Percentiles rank a stretch among this genome's conserved stretches.
These are phyloP conservation scores for Eucalyptus curtisii DNA, from an alignment of 345 rosid genomes.

Conservation along the genomic window DNA sequence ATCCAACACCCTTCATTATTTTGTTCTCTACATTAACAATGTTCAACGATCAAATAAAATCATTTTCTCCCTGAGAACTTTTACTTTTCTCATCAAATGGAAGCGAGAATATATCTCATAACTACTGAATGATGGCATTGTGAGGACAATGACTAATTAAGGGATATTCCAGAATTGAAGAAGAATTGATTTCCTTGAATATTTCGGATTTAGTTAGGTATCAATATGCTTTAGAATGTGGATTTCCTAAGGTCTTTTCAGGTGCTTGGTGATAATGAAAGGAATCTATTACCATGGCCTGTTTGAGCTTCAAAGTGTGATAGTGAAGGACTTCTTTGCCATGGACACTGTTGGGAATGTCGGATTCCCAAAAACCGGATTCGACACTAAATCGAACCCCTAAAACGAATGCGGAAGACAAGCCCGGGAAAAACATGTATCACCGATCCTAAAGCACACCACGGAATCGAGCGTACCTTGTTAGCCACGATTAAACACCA, in stretches of 20 bases:
- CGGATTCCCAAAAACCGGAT: too few species aligned
- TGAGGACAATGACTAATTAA: too few species aligned
- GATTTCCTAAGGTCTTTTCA: background rate
- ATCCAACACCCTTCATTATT: background rate
- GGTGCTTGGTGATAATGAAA: background rate
- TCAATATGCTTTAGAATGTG: background rate
- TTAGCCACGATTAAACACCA: too few species aligned
- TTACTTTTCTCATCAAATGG: background rate
- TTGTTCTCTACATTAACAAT: background rate
- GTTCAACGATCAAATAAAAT: background rate
- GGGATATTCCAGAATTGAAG: background rate
- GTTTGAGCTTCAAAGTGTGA: background rate
- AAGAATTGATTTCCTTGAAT: background rate
- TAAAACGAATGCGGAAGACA: too few species aligned
- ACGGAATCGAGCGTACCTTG: too few species aligned
- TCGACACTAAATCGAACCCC: too few species aligned
- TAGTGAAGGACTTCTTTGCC: background rate
- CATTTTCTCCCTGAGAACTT: too few species aligned
- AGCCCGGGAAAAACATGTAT: too few species aligned
- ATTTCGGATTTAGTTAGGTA: background rate
- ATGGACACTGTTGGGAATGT: too few species aligned
- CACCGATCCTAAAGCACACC: too few species aligned
- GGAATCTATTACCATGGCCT: background rate
- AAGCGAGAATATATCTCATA: background rate
- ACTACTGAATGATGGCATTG: too few species aligned